Evolutionary conservation across 495 filamentous ascomycete species (phyloP).

Genomic region (Tuber calosporum): DNA sequence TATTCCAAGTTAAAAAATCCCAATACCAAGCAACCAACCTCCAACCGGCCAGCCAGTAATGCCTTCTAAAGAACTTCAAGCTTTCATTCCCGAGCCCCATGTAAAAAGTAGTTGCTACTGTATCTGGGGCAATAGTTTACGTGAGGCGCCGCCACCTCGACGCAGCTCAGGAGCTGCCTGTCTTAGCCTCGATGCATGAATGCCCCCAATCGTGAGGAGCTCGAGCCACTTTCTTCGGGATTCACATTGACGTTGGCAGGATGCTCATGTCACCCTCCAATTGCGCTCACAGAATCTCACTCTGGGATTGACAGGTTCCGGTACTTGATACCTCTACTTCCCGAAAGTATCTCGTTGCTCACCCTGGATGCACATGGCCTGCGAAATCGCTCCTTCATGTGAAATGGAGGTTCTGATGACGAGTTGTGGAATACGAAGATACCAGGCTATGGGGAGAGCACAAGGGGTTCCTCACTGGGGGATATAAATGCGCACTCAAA

Average conservation of each 20-base stretch:
- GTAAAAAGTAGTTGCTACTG: constrained; percentile 9
- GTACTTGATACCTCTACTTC: constrained; percentile 35
- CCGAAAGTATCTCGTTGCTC: constrained; percentile 41
- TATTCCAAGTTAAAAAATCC: neutral
- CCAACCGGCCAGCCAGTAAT: neutral
- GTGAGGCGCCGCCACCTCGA: constrained; percentile 17
- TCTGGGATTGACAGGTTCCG: constrained; percentile 27
- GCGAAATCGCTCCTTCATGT: neutral
- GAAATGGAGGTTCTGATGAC: neutral
- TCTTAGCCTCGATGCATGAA: constrained; percentile 42
- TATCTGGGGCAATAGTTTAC: constrained; percentile 21
- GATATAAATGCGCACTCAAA: constrained; percentile 43
- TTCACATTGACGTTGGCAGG: neutral
- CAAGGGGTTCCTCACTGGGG: constrained; percentile 30
- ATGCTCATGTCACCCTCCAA: neutral
- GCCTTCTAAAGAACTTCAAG: neutral
- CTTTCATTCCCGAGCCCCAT: constrained; percentile 26
- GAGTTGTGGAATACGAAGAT: constrained; percentile 31
- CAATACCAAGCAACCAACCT: neutral
- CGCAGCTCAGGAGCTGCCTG: constrained; percentile 14
- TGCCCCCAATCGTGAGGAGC: constrained; percentile 40
- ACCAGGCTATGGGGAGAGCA: constrained; percentile 48
- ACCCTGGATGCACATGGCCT: constrained; percentile 42
- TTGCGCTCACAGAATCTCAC: neutral
- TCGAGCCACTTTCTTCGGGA: neutral